These are phyloP conservation scores for Trypanosomatidae sp. DNA, from an alignment of 208 protist species.

Conservation along the genomic window DNA sequence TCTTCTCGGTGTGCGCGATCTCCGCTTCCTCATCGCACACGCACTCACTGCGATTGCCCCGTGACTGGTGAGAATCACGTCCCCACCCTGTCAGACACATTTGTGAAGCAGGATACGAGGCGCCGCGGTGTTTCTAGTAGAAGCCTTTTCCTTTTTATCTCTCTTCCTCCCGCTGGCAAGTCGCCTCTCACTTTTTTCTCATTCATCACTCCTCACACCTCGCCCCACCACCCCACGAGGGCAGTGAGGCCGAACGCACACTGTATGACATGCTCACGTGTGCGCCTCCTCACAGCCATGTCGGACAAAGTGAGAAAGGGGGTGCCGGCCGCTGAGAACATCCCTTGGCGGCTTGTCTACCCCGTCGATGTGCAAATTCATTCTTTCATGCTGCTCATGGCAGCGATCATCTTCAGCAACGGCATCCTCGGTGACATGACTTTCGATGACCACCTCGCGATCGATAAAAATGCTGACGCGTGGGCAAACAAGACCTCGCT, in stretches of 20 bases:
- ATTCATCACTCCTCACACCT: neutral
- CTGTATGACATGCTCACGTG: neutral
- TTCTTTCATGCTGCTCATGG: slow-evolving; percentile 24
- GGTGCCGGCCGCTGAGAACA: neutral
- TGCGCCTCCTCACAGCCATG: neutral
- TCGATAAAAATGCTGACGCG: slow-evolving; percentile 43
- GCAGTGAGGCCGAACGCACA: neutral
- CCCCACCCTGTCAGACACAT: neutral
- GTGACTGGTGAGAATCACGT: neutral
- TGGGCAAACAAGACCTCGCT: slow-evolving; percentile 26
- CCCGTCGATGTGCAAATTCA: slow-evolving; percentile 7
- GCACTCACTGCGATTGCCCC: neutral
- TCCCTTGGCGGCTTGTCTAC: slow-evolving; percentile 9
- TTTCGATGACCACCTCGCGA: slow-evolving; percentile 77
- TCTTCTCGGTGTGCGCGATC: neutral
- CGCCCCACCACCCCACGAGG: neutral
- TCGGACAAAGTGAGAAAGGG: neutral
- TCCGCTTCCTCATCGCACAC: neutral
- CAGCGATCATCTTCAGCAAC: slow-evolving; percentile 33
- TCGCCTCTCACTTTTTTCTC: neutral
- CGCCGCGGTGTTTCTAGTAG: neutral
- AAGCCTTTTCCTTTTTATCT: neutral
- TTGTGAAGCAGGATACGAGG: neutral
- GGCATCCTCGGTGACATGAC: slow-evolving; percentile 35
- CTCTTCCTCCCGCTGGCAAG: neutral